Percentiles rank a stretch among this genome's conserved stretches.
Evolutionary conservation across 148 eudicot species (phyloP).

Genomic region (Pouteria glomerata): DNA sequence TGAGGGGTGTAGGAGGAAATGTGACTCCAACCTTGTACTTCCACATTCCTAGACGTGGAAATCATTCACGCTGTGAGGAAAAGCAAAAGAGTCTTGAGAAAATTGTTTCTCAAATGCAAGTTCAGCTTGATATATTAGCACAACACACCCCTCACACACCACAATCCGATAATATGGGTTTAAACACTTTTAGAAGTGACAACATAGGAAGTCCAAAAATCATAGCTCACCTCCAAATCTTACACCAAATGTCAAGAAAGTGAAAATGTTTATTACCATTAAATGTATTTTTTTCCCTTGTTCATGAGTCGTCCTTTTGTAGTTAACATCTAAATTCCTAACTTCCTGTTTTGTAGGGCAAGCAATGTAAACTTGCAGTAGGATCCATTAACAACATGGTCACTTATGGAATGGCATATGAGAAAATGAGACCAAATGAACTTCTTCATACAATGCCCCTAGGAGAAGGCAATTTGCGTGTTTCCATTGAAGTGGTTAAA

Average conservation of each 20-base stretch:
- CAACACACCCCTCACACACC: too few relatives aligned
- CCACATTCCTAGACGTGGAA: background rate
- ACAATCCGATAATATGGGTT: too few relatives aligned
- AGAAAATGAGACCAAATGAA: background rate
- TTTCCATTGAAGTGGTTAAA: background rate
- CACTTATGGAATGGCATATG: background rate
- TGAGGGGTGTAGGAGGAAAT: too few relatives aligned
- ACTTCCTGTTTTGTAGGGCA: background rate
- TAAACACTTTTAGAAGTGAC: too few relatives aligned
- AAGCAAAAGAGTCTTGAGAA: background rate
- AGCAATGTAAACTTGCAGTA: background rate
- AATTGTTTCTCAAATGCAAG: too few relatives aligned
- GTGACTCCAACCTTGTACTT: background rate
- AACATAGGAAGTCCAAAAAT: background rate
- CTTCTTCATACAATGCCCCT: background rate
- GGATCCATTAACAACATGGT: background rate
- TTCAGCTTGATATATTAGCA: background rate
- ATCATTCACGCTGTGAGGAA: background rate
- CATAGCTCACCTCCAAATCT: too few relatives aligned
- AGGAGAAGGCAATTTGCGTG: background rate
- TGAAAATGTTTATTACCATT: too few relatives aligned
- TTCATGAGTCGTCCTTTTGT: too few relatives aligned
- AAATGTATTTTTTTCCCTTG: too few relatives aligned
- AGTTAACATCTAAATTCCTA: background rate
- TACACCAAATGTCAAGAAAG: too few relatives aligned